Evolutionary conservation across 2,329 filamentous ascomycete genomes (phyloP).

Genomic region (Diaporthe sp.): DNA sequence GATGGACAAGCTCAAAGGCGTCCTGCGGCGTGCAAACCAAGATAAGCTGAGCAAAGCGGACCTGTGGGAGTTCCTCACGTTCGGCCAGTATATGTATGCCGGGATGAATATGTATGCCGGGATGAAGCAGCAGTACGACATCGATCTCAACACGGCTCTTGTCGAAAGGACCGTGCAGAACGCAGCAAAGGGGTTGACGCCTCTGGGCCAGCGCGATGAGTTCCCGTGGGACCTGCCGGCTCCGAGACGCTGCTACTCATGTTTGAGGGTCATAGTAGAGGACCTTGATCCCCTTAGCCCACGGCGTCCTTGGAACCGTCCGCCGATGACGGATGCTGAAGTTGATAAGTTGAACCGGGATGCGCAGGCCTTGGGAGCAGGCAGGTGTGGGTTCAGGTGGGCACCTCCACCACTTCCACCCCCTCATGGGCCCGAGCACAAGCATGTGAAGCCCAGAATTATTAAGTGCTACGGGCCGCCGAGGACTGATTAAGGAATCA

Average conservation of each 20-base stretch:
- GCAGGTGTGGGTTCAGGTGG: no score
- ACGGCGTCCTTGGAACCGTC: background rate
- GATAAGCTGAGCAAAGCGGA: background rate
- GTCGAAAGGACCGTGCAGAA: background rate
- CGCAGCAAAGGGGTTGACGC: background rate
- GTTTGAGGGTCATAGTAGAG: background rate
- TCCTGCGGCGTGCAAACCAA: background rate
- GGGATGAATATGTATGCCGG: background rate
- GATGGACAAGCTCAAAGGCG: background rate
- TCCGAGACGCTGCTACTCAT: background rate
- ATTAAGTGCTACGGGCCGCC: no score
- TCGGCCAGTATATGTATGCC: background rate
- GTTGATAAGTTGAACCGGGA: no score
- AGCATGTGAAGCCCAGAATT: no score
- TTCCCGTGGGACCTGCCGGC: background rate
- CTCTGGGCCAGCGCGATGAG: background rate
- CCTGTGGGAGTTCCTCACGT: background rate
- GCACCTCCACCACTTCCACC: no score
- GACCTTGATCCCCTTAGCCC: background rate
- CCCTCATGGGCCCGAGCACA: no score
- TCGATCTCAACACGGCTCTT: background rate
- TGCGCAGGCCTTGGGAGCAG: no score
- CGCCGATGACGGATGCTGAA: no score
- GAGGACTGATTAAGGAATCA: no score
- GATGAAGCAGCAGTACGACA: background rate